Evolutionary conservation across 2,329 filamentous ascomycete genomes (phyloP).

Genomic region (Trichoderma semiorbis): DNA sequence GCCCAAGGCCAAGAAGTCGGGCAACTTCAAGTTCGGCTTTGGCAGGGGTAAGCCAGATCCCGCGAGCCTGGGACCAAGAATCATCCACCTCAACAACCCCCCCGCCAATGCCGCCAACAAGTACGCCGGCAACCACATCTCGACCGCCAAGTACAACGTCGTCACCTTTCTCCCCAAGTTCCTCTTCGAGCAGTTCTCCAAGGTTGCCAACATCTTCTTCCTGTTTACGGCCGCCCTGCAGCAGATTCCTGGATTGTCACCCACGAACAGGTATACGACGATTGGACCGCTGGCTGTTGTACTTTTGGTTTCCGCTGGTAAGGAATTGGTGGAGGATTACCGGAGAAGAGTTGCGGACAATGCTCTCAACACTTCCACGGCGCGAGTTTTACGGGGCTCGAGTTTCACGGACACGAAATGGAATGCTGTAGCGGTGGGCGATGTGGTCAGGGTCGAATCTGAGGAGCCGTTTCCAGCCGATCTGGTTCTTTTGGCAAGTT

Average conservation of each 20-base stretch:
- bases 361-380: slow-evolving; percentile 81
- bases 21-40: slow-evolving; percentile 90
- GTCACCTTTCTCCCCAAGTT: slow-evolving; percentile 95
- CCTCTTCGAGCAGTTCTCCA: slow-evolving; percentile 96
- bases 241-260: slow-evolving; percentile 91
- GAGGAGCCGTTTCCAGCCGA: slow-evolving; percentile 95
- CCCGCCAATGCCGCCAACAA: slow-evolving; percentile 86
- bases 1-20: slow-evolving; percentile 55
- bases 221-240: slow-evolving; percentile 92
- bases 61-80: slow-evolving; percentile 82
- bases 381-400: slow-evolving; percentile 77
- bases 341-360: slow-evolving; percentile 84
- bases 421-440: slow-evolving; percentile 90
- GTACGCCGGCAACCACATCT: slow-evolving; percentile 95
- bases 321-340: slow-evolving; percentile 92
- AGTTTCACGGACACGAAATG: slow-evolving; percentile 84
- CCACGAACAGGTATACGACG: slow-evolving; percentile 93
- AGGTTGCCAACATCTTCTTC: slow-evolving; percentile 99
- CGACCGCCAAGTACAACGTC: slow-evolving; percentile 95
- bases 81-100: slow-evolving; percentile 95
- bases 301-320: slow-evolving; percentile 88
- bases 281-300: slow-evolving; percentile 92
- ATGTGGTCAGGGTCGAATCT: slow-evolving; percentile 88
- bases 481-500: slow-evolving; percentile 85
- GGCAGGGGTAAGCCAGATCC: slow-evolving; percentile 81